Conservation (phyloP, 169 alveolate genomes). For the Babesia bigemina region DNA sequence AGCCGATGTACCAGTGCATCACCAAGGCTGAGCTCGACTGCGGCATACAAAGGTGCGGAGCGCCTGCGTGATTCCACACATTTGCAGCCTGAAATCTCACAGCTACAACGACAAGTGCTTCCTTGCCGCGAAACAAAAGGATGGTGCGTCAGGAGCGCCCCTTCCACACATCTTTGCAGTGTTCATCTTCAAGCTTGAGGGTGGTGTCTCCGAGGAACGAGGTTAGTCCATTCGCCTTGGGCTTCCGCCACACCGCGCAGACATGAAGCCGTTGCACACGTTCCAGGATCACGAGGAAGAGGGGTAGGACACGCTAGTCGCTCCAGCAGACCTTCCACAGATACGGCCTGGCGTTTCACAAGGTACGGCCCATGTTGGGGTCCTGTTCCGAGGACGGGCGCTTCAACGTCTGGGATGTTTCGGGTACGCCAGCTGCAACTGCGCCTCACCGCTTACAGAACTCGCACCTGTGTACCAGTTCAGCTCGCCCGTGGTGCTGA, state of each 20-base stretch:
- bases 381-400: slow-evolving; percentile 66
- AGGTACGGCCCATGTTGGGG: slow-evolving; percentile 28
- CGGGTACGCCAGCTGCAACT: neutral
- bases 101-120: slow-evolving; percentile 34
- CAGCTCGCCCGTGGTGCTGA: slow-evolving; percentile 43
- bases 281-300: slow-evolving; percentile 49
- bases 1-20: slow-evolving; percentile 66
- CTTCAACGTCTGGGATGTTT: slow-evolving; percentile 48
- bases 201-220: slow-evolving; percentile 14
- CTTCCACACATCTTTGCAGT: slow-evolving; percentile 6
- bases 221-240: neutral
- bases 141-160: slow-evolving; percentile 24
- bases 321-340: neutral
- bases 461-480: slow-evolving; percentile 23
- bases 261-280: slow-evolving; percentile 27
- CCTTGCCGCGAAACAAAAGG: slow-evolving; percentile 59
- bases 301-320: slow-evolving; percentile 27
- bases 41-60: slow-evolving; percentile 55
- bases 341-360: slow-evolving; percentile 61
- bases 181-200: slow-evolving; percentile 39
- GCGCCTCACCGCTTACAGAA: neutral
- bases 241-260: neutral
- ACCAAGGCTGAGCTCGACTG: slow-evolving; percentile 31
- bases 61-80: neutral
- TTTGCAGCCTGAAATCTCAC: slow-evolving; percentile 45